Percentiles rank a stretch among this genome's conserved stretches.
Evolutionary conservation across 2,329 filamentous ascomycete genomes (phyloP).

Genomic region (Gremmenia infestans): DNA sequence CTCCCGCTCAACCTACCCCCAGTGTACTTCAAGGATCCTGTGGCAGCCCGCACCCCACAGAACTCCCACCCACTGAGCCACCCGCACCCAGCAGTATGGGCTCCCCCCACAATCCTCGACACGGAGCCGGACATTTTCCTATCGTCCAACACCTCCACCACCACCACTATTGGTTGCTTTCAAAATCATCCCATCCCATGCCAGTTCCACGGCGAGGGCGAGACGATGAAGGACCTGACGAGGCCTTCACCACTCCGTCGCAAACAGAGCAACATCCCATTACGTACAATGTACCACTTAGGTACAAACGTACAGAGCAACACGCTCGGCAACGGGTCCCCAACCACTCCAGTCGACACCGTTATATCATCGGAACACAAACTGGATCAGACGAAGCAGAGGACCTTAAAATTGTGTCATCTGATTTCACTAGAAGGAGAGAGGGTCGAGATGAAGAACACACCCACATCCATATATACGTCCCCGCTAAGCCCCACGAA

Average conservation of each 20-base stretch:
- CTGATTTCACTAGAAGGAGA: conserved; percentile 13
- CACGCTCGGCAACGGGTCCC: conserved; percentile 14
- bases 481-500: conserved; percentile 16
- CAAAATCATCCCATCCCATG: conserved; percentile 8
- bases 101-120: conserved; percentile 12
- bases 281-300: conserved; percentile 5
- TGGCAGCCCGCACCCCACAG: conserved; percentile 13
- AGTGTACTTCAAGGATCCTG: conserved; percentile 18
- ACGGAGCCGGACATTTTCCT: conserved; percentile 5
- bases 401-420: conserved; percentile 20
- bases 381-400: conserved; percentile 12
- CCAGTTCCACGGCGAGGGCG: conserved; percentile 13
- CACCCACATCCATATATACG: conserved; percentile 33
- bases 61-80: conserved; percentile 2
- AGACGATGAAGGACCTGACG: not conserved
- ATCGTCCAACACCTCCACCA: conserved; percentile 53
- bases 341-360: conserved; percentile 17
- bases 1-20: conserved; percentile 20
- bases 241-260: conserved; percentile 7
- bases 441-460: conserved; percentile 19
- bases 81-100: conserved; percentile 5
- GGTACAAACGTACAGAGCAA: conserved; percentile 7
- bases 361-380: conserved; percentile 24
- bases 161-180: conserved; percentile 53
- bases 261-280: conserved; percentile 9